Evolutionary conservation across 306 rosid species (phyloP).

Genomic region (Trichosanthes cucumerina): DNA sequence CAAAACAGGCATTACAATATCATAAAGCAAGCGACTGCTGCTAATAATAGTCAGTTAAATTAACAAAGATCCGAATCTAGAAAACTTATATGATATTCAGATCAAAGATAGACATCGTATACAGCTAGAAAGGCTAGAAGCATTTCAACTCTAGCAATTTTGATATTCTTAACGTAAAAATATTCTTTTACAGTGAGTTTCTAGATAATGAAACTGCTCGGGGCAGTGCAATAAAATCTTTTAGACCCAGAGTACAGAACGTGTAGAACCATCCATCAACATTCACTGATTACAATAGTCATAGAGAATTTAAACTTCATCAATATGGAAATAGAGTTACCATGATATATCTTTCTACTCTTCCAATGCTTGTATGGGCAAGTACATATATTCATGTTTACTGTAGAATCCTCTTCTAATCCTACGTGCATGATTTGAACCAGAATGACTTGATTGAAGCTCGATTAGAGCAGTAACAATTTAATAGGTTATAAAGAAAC

Average conservation of each 20-base stretch:
- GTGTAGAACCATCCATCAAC: not conserved
- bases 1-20: not conserved
- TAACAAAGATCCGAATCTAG: not conserved
- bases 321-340: not conserved
- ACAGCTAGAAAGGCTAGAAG: not conserved
- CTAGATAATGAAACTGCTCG: not conserved
- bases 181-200: not conserved
- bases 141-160: not conserved
- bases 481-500: not conserved
- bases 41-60: not conserved
- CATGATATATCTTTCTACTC: not conserved
- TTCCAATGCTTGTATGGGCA: not conserved
- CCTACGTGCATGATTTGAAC: not conserved
- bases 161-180: not conserved
- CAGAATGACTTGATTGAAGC: conserved; percentile 4
- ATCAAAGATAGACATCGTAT: not conserved
- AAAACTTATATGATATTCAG: not conserved
- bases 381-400: not conserved
- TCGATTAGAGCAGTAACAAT: not conserved
- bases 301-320: not conserved
- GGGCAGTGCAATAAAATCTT: not conserved
- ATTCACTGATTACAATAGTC: not conserved
- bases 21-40: not conserved
- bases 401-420: not conserved
- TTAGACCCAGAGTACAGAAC: not conserved